Base-by-base conservation (phyloP, 169 alveolate species). In the Cyclospora cayetanensis region DNA sequence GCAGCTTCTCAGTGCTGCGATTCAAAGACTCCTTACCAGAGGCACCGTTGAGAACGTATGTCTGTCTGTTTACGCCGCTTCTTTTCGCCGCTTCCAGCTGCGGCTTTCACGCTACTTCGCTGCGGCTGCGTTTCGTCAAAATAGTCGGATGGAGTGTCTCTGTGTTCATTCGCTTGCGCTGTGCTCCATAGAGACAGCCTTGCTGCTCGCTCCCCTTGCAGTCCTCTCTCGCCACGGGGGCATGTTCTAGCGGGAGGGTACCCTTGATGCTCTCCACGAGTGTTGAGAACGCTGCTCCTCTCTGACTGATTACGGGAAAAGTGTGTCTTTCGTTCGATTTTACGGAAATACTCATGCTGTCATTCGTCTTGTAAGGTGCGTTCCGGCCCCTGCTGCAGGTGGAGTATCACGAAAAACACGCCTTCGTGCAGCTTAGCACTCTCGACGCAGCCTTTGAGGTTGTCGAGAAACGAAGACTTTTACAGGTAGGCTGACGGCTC, bases 391-490 rank as follows among this genome's bases (percentile, higher is more conserved):
- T 27, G 41, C 80, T 68, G 37, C 74, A 82, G 90, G 90, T 82
- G 20, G 90, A 82, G 31, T 43, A 50, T 65, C 90, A 82, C 60
- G 90, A 82, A 25, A 82, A 82, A 79, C 90, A 82, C 27, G 90
- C 90, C 41, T 82, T 82, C 39, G 90, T 82, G 77, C 90, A 82
- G 43, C 77, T 82, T 55, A 82, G 90, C 77, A 82, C 90, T 43
- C 42, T 82, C 5, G 90, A 82, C 3, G 90, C 90, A 22, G 90
- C 90, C 34, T 82, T 82, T 39, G 90, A 82, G 76, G 77, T 82
- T 15, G 90, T 82, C 68, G 90, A 82, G 22, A 82, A 82, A 68
- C 90, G 90, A 37, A 52, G 90, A 1, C 90, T 50, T 18, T 60
- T 82, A 29, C 90, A 82, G 90, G 90, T 68, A 46, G 12, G 34